These are phyloP conservation scores for Vicia villosa DNA, from an alignment of 306 rosid genomes.

Conservation along the genomic window DNA sequence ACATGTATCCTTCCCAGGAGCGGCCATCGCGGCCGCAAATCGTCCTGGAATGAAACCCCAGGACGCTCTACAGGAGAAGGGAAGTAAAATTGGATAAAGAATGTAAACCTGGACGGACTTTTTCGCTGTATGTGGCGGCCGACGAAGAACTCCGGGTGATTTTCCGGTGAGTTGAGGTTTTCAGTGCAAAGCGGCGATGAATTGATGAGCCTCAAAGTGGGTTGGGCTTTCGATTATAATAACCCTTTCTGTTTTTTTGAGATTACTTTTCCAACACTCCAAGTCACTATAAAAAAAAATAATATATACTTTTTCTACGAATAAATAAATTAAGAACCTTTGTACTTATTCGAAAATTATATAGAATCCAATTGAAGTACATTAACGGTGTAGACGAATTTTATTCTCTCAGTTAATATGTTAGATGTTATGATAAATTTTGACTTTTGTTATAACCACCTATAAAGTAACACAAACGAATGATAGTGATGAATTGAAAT, in stretches of 20 bases:
- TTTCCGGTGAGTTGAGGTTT: background rate
- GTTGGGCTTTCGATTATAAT: background rate
- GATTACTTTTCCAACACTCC: background rate
- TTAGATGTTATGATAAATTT: too few relatives aligned
- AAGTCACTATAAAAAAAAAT: background rate
- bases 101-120: background rate
- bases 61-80: background rate
- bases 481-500: too few relatives aligned
- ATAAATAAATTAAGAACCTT: too few relatives aligned
- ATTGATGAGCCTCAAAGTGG: background rate
- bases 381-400: too few relatives aligned
- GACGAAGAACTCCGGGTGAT: background rate
- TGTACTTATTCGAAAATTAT: too few relatives aligned
- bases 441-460: too few relatives aligned
- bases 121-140: background rate
- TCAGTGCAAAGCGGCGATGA: background rate
- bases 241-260: background rate
- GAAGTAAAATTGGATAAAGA: background rate
- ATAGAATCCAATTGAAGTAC: too few relatives aligned
- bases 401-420: too few relatives aligned
- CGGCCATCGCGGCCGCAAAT: background rate
- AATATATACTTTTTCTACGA: too few relatives aligned
- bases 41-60: background rate
- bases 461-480: too few relatives aligned
- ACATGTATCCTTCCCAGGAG: background rate